Percentiles rank a stretch among this genome's conserved stretches.
Evolutionary conservation across 371 early-diverging fungal species (phyloP).

Genomic region (Lichtheimia corymbifera): DNA sequence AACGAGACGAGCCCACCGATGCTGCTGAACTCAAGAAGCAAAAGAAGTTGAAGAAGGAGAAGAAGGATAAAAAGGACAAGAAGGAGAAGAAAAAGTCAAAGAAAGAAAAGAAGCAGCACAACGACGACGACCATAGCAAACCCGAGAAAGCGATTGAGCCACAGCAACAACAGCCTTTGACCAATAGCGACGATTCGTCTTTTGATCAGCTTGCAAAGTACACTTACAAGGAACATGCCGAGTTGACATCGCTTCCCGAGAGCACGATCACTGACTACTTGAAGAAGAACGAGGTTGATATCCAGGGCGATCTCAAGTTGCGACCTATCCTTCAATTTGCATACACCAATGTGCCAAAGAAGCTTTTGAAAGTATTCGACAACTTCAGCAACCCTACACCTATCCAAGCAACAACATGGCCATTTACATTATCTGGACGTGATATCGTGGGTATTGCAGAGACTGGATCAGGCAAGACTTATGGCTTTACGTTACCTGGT

Average conservation of each 20-base stretch:
- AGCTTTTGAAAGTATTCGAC: conserved; percentile 78
- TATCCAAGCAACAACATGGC: conserved; percentile 96
- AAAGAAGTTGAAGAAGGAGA: conserved; percentile 56
- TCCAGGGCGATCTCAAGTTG: conserved; percentile 64
- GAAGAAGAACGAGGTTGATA: conserved; percentile 69
- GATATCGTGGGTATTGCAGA: conserved; percentile 84
- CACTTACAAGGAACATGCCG: conserved; percentile 35
- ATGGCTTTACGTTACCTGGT: conserved; percentile 96
- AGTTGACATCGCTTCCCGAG: conserved; percentile 40
- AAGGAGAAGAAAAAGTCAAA: conserved; percentile 22
- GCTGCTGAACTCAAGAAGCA: conserved; percentile 33
- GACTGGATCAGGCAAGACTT: conserved; percentile 92
- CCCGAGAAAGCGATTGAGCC: background rate
- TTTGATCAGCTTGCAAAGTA: conserved; percentile 32
- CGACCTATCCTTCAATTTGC: conserved; percentile 79
- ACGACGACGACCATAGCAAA: background rate
- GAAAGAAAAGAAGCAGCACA: background rate
- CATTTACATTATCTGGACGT: conserved; percentile 68
- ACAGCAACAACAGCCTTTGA: conserved; percentile 21
- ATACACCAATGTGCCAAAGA: conserved; percentile 70
- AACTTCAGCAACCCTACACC: conserved; percentile 92
- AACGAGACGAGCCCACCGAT: background rate
- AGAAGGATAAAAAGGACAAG: conserved; percentile 49
- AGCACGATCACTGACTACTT: conserved; percentile 54
- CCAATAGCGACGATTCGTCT: conserved; percentile 13